Percentiles rank a stretch among this genome's conserved stretches.
Evolutionary conservation across 1,139 yeast genomes (phyloP).

Genomic region (Arxiozyma bovina): DNA sequence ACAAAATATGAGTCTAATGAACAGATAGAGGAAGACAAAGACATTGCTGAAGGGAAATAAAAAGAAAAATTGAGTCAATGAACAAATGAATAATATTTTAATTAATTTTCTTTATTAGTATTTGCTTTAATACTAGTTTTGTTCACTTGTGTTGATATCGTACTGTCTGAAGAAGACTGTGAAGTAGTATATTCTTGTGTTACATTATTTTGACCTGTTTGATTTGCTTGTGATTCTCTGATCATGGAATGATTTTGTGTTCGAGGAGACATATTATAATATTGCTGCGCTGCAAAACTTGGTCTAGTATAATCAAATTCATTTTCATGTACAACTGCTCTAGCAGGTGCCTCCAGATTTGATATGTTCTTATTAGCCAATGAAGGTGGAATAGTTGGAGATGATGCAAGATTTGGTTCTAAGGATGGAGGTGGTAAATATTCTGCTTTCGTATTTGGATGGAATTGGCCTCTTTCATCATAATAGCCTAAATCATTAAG

Average conservation of each 20-base stretch:
- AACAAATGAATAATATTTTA: neutral
- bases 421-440: conserved; percentile 22
- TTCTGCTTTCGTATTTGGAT: conserved; percentile 24
- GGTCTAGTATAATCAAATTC: conserved; percentile 13
- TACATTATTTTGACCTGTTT: neutral
- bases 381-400: conserved; percentile 2
- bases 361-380: neutral
- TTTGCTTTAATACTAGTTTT: neutral
- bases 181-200: neutral
- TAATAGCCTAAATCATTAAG: conserved; percentile 76
- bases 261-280: neutral
- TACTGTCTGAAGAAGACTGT: neutral
- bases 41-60: neutral
- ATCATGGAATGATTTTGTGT: neutral
- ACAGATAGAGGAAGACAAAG: neutral
- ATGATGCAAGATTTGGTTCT: conserved; percentile 5
- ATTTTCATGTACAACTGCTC: conserved; percentile 1
- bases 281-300: conserved; percentile 3
- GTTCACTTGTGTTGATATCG: neutral
- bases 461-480: conserved; percentile 56
- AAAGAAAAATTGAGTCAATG: no score
- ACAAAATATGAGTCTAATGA: neutral
- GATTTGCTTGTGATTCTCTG: neutral
- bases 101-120: neutral
- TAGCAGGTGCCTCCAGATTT: conserved; percentile 7